A percentile compares a stretch with the other conserved stretches of the same genome.
These are phyloP conservation scores for Pythium sp. DNA, from an alignment of 352 stramenopile species.

Conservation along the genomic window DNA sequence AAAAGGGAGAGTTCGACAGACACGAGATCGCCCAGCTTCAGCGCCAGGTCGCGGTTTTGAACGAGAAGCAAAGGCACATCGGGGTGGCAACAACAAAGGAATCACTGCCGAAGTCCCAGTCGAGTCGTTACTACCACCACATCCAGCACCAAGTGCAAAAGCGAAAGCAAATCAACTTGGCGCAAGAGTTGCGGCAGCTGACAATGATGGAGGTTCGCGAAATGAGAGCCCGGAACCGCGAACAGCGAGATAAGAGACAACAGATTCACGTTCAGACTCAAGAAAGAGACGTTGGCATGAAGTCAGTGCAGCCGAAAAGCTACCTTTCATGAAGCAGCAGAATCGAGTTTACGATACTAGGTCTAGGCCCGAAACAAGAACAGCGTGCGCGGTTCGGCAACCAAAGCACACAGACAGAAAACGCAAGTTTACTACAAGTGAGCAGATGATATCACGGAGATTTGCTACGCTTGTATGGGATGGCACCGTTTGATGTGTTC, in stretches of 20 bases:
- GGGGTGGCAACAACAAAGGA: slow-evolving; percentile 8
- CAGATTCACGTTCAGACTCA: not conserved
- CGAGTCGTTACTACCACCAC: slow-evolving; percentile 19
- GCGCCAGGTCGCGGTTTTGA: slow-evolving; percentile 28
- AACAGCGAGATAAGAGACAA: slow-evolving; percentile 7
- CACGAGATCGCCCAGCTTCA: slow-evolving; percentile 28
- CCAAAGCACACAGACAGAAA: not conserved
- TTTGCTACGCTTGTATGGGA: not conserved
- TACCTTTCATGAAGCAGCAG: not conserved
- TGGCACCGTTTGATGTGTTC: not conserved
- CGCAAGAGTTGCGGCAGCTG: slow-evolving; percentile 32
- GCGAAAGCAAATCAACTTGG: slow-evolving; percentile 34
- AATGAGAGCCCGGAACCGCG: slow-evolving; percentile 23
- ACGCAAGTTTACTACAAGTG: not conserved
- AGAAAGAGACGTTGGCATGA: not conserved
- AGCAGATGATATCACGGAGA: not conserved
- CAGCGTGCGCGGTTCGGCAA: too few relatives aligned
- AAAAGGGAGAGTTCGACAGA: slow-evolving; percentile 24
- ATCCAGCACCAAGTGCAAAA: slow-evolving; percentile 28
- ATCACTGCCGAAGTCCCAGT: slow-evolving; percentile 3
- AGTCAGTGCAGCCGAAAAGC: not conserved
- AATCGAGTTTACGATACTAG: too few relatives aligned
- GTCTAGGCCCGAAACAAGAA: too few relatives aligned
- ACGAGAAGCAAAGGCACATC: slow-evolving; percentile 24
- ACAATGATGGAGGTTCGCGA: slow-evolving; percentile 35